phyloP scores from a whole-genome alignment of 805 yeast genomes.

The Wickerhamiella cacticola region DNA sequence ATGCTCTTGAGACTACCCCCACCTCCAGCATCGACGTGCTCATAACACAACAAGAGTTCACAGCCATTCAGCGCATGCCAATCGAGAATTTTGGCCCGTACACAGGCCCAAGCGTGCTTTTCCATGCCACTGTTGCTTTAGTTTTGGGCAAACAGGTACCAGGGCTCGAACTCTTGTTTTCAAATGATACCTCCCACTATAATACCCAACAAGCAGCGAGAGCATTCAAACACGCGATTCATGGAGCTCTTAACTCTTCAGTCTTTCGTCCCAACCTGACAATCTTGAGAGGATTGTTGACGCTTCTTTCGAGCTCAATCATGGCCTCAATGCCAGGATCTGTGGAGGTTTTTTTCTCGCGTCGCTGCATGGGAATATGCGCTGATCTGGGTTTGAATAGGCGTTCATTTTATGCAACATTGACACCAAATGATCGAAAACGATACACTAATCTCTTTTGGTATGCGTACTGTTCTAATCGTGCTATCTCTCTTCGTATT shows the following conservation, averaged over 20 bases:
- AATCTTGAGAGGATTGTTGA: conserved; percentile 35
- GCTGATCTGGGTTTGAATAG: conserved; percentile 48
- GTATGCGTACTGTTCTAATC: conserved; percentile 38
- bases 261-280: conserved; percentile 37
- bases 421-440: conserved; percentile 31
- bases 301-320: conserved; percentile 1
- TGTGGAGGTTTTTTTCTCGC: conserved; percentile 1
- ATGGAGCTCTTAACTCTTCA: conserved; percentile 40
- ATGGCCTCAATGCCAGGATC: background rate
- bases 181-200: background rate
- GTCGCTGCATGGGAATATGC: conserved; percentile 37
- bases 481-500: conserved; percentile 34
- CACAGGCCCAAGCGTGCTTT: background rate
- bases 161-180: background rate
- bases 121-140: background rate
- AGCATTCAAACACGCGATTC: background rate
- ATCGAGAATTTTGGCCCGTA: background rate
- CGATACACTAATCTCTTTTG: conserved; percentile 35
- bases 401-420: conserved; percentile 33
- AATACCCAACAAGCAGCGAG: background rate
- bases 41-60: conserved; percentile 4
- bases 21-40: background rate
- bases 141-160: conserved; percentile 3
- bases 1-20: background rate
- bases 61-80: background rate